Conservation (phyloP, 208 protist species). For the Hexamita inflata region DNA sequence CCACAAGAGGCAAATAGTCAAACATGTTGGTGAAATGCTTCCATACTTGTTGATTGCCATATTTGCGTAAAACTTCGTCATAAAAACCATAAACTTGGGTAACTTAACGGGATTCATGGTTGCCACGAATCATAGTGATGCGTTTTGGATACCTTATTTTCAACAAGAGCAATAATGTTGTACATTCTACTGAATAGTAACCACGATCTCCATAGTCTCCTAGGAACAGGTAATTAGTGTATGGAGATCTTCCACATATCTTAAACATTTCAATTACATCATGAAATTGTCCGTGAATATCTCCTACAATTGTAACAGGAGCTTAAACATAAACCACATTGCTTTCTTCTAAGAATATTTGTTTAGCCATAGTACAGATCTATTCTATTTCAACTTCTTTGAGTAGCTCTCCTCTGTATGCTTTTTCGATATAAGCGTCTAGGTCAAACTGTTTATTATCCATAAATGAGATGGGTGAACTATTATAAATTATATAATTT, state of each 20-base stretch:
- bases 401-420: constrained; percentile 48
- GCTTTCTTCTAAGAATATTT: constrained; percentile 67
- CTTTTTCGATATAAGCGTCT: constrained; percentile 48
- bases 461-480: too few relatives aligned
- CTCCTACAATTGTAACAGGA: constrained; percentile 76
- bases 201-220: constrained; percentile 91
- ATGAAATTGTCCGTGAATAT: constrained; percentile 86
- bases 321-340: constrained; percentile 78
- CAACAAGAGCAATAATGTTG: constrained; percentile 70
- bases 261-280: constrained; percentile 91
- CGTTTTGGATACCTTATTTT: constrained; percentile 82
- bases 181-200: constrained; percentile 70
- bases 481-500: too few relatives aligned
- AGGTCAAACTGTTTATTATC: constrained; percentile 34
- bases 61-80: constrained; percentile 90
- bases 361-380: constrained; percentile 62
- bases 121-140: constrained; percentile 82
- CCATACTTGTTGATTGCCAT: constrained; percentile 79
- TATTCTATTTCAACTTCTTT: constrained; percentile 40
- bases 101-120: constrained; percentile 89
- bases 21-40: constrained; percentile 80
- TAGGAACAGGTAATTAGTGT: constrained; percentile 94
- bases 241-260: constrained; percentile 73
- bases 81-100: constrained; percentile 97
- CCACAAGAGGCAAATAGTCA: constrained; percentile 86